Evolutionary conservation across 169 alveolate genomes (phyloP).

Genomic region (Cyclospora cayetanensis): DNA sequence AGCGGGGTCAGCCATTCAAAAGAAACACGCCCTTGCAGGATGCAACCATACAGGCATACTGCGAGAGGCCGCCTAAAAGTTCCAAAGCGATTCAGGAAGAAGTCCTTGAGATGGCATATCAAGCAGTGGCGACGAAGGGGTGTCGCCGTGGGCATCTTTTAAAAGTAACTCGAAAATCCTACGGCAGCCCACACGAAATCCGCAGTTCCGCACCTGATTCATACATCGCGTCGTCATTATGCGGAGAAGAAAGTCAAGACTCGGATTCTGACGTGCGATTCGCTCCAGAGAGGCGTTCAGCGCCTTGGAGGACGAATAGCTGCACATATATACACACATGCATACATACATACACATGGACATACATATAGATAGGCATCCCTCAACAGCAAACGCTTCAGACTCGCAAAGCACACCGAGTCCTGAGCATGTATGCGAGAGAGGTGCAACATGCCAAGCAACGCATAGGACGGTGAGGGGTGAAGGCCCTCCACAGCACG

Average conservation of each 20-base stretch:
- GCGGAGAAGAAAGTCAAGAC: constrained; percentile 90
- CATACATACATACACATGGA: background rate
- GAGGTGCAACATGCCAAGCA: no score
- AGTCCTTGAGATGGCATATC: no score
- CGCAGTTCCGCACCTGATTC: constrained; percentile 81
- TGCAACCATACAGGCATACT: background rate
- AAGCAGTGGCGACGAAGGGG: no score
- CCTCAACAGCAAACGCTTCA: no score
- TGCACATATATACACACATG: background rate
- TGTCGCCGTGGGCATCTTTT: no score
- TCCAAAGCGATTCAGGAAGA: no score
- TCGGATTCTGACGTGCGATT: constrained; percentile 82
- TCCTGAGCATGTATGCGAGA: no score
- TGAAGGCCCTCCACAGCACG: no score
- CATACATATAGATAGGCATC: background rate
- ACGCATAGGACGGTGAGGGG: no score
- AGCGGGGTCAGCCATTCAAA: no score
- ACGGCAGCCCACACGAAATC: background rate
- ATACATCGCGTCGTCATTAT: constrained; percentile 93
- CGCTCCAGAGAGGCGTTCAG: constrained; percentile 71
- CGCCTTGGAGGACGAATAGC: constrained; percentile 59
- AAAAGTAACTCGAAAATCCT: background rate
- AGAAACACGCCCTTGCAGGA: background rate
- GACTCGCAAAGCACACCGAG: no score
- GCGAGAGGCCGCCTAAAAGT: background rate